phyloP scores from a whole-genome alignment of 805 yeast species.

The Blastobotrys parvus region DNA sequence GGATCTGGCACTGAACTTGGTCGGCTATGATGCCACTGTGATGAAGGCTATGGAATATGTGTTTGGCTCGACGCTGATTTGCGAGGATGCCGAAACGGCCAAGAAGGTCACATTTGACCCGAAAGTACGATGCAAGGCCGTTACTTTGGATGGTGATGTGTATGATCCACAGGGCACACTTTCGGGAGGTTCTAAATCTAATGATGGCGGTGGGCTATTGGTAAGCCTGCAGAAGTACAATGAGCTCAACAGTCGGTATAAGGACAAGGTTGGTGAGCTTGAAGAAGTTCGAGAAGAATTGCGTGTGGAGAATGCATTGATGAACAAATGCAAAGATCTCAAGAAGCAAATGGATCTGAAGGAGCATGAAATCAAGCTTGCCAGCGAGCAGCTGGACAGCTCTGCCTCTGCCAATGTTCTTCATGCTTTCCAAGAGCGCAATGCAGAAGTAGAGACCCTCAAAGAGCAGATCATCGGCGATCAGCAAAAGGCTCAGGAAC shows the following conservation, averaged over 20 bases:
- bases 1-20: constrained; percentile 76
- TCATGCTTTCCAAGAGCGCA: constrained; percentile 28
- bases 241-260: constrained; percentile 33
- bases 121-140: constrained; percentile 66
- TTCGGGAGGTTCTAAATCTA: constrained; percentile 76
- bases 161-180: constrained; percentile 95
- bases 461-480: constrained; percentile 32
- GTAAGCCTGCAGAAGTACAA: constrained; percentile 61
- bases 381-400: constrained; percentile 19
- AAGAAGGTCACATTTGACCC: constrained; percentile 83
- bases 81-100: constrained; percentile 83
- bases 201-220: constrained; percentile 50
- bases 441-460: constrained; percentile 39
- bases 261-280: constrained; percentile 37
- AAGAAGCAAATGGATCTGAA: constrained; percentile 24
- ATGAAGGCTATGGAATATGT: constrained; percentile 81
- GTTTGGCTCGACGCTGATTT: constrained; percentile 83
- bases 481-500: constrained; percentile 25
- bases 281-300: constrained; percentile 34
- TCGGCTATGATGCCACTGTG: constrained; percentile 66
- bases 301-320: constrained; percentile 30
- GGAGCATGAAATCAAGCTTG: constrained; percentile 24
- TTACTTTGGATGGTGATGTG: constrained; percentile 86
- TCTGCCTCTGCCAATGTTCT: constrained; percentile 23
- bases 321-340: constrained; percentile 16